These are phyloP conservation scores for Pneumocystis jirovecii DNA, from an alignment of 1,139 yeast species.

Conservation along the genomic window DNA sequence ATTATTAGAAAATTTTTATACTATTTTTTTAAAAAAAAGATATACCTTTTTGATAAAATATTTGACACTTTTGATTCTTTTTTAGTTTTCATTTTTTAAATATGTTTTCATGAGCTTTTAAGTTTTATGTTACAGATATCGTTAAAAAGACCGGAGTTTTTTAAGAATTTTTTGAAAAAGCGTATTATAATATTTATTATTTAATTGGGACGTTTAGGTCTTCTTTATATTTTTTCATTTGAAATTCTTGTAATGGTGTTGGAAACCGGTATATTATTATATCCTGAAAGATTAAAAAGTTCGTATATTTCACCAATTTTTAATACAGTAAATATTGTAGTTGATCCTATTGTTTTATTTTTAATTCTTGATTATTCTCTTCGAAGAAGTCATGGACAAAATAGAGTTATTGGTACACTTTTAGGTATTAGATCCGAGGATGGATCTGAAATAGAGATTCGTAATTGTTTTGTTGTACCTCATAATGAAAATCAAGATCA, in stretches of 20 bases:
- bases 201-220: background rate
- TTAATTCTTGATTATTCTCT: slow-evolving; percentile 50
- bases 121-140: background rate
- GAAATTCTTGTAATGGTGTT: background rate
- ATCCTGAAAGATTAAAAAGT: background rate
- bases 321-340: slow-evolving; percentile 15
- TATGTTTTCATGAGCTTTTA: background rate
- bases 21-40: background rate
- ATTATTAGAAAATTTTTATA: background rate
- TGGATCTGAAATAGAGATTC: slow-evolving; percentile 61
- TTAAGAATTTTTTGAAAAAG: background rate
- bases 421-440: slow-evolving; percentile 75
- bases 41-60: background rate
- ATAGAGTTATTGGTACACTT: slow-evolving; percentile 68
- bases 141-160: background rate
- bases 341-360: slow-evolving; percentile 31
- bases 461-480: slow-evolving; percentile 71
- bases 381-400: slow-evolving; percentile 32
- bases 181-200: background rate
- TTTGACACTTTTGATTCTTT: background rate
- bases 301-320: slow-evolving; percentile 1
- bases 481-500: slow-evolving; percentile 65
- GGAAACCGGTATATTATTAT: background rate
- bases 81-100: background rate
- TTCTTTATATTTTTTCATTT: background rate